Conservation (phyloP, 108 stramenopile genomes). For the Cyclotella kingstonii region DNA sequence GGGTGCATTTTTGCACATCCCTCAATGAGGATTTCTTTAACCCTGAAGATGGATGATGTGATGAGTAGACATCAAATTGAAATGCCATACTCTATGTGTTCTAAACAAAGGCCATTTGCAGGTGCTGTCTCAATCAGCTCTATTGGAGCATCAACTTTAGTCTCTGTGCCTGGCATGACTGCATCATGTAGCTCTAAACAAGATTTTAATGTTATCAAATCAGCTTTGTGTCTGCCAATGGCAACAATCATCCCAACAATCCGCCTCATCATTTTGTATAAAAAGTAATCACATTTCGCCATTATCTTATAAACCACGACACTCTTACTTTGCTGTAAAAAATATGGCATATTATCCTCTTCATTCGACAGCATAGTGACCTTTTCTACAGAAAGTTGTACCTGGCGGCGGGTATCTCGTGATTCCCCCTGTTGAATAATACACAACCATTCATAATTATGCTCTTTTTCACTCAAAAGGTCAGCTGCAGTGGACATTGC, state of each 20-base stretch:
- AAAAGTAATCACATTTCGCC: slow-evolving; percentile 28
- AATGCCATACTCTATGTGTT: slow-evolving; percentile 34
- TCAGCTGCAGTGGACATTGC: slow-evolving; percentile 21
- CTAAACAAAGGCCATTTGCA: slow-evolving; percentile 30
- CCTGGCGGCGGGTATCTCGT: slow-evolving; percentile 15
- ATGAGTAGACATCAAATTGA: slow-evolving; percentile 9
- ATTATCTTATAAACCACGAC: slow-evolving; percentile 18
- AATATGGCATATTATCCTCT: slow-evolving; percentile 14
- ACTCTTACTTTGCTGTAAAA: slow-evolving; percentile 6
- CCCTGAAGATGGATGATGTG: no score
- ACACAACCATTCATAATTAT: slow-evolving; percentile 34
- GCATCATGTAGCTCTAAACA: slow-evolving; percentile 23
- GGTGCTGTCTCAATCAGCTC: slow-evolving; percentile 26
- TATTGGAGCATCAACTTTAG: neutral
- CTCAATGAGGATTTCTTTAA: no score
- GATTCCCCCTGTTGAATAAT: slow-evolving; percentile 30
- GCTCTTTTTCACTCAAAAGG: slow-evolving; percentile 19
- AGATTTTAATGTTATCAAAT: slow-evolving; percentile 3
- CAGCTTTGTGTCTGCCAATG: slow-evolving; percentile 13
- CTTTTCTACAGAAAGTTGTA: slow-evolving; percentile 18
- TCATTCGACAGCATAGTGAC: neutral
- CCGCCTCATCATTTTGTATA: slow-evolving; percentile 43
- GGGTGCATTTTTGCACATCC: no score
- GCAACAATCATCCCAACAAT: slow-evolving; percentile 33
- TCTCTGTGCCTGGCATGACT: neutral